Evolutionary conservation across 192 early-diverging fungal genomes (phyloP), one percentile per base, ranked within the genome.

Genomic region (Lobosporangium transversale): DNA sequence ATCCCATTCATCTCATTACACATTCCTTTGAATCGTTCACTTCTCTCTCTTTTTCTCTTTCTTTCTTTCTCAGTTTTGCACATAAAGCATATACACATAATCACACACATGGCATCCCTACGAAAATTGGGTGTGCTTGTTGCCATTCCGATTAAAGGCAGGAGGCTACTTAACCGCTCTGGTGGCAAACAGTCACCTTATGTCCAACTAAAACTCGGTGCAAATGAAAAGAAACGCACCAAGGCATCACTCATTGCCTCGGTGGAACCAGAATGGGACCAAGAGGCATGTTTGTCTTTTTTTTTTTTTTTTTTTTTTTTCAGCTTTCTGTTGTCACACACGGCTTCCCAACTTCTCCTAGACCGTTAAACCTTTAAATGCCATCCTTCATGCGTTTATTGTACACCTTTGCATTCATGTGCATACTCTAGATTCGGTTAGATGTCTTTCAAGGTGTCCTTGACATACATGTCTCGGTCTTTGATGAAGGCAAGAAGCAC

Each of bases 191-290:
- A 76, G 58, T 76, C 73, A 27, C 73, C 73, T 1, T 76, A 67
- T 30, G 52, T 76, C 35, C 73, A 76, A 43, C 73, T 76, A 23
- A 67, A 24, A 23, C 47, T 76, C 4, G 53, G 64, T 10, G 54
- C 45, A 23, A n/a, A 62, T 27, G 58, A 76, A 42, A 66, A 76
- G 64, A 76, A 76, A 20, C 64, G 73, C 36, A 76, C 73, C 4
- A 66, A 58, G 53, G 59, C 73, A 27, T 76, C 73, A 0, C 65
- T 76, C n/a, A 67, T 76, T 27, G 64, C 73, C 0, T 76, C 73
- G 10, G 53, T 62, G 29, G 73, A 76, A 40, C 73, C 73, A 61
- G 73, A 76, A 48, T 76, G 73, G 73, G 73, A 76, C 59, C 73
- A 76, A 31, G 73, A 76, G 73, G 73, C 40, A 76, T 35, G 53